Base-by-base conservation (phyloP, 140 eudicot species). In the Flaveria floridana region DNA sequence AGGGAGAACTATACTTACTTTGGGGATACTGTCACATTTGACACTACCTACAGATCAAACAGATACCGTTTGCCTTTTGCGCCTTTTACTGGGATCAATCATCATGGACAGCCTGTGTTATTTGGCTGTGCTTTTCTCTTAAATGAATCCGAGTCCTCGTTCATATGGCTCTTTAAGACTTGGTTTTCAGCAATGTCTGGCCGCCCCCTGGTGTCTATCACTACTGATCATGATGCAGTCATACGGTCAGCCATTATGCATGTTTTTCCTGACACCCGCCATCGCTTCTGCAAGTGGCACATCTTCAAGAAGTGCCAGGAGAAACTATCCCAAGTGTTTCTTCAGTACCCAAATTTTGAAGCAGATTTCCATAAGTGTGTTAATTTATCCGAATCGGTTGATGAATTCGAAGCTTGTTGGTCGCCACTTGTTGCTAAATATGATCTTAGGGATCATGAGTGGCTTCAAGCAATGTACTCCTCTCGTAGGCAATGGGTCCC, bases 211-310 rank as follows among this genome's bases (percentile, higher is more conserved):
- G 65, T 87, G 48, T 87, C 94, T 28, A 85, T 90, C 79, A 87
- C 96, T 72, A 90, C 96, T 13, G 96, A 90, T 83, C 84, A 90
- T 61, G 96, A 90, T 75, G 66, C 85, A 1, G 85, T 87, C 61
- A 87, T 90, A 69, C 85, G 77, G 46, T 78, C 91, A 26, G 94
- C 96, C 58, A 72, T 90, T 65, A 80, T 81, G 86, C 87, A 87
- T 84, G 94, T 90, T 71, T 87, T 90, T 53, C 96, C 96, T 0
- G 83, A 80, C 75, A 83, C 89, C 20, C 89, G 94, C 7, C 96
- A 90, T 70, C 91, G 96, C 15, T 90, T 90, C 81, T 90, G 96
- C 77, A 90, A 90, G 70, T 90, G 96, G 94, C 96, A 90, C 76
- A 87, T 90, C 47, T 90, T 87, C 62, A 90, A 87, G 58, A 87